Evolutionary conservation across 1,284 basidiomycete genomes (phyloP), one percentile per base, ranked within the genome.

Genomic region (Wolfiporia cocos): DNA sequence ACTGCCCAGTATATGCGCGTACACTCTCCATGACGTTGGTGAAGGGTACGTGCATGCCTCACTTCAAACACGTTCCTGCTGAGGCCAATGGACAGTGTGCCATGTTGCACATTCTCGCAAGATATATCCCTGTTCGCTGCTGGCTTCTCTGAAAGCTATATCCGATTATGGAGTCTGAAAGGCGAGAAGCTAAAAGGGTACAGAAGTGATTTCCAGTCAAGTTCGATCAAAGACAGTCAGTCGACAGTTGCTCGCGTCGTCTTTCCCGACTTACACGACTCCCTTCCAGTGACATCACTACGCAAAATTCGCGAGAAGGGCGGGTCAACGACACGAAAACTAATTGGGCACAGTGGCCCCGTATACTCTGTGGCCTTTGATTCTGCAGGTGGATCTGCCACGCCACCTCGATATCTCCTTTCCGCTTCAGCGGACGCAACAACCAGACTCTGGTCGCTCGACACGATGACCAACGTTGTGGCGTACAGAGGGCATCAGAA

Each of bases 401-500:
- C 76, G 3, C 76, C 92, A 3, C 94, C 96, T 0, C 82, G 80
- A 57, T 86, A 92, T 57, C 76, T 99, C 4, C 74, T 99, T 19
- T 96, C 93, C 18, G 79, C 86, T 2, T 96, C 92, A n/a, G 92
- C 93, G 39, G 96, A 99, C 61, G 79, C 88, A 1, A 96, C 94
- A 0, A 72, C 86, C 21, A 81, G 96, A 12, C 65, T 99, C 15
- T 99, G 96, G 96, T 95, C 92, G 10, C 70, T 98, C 62, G 93
- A 99, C 55, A 97, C 95, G 1, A 86, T 92, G 73, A 80, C 87
- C 18, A 96, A 96, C 52, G 69, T 99, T 6, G 93, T 94, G 4
- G 92, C 87, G 5, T 99, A 95, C 62, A 78, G 93, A 17, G 96
- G 96, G 0, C 96, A 99, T 58, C 86, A 95, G 59, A 94, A 96